Evolutionary conservation across 75 land plant species (phyloP).

Genomic region (Picea glauca): DNA sequence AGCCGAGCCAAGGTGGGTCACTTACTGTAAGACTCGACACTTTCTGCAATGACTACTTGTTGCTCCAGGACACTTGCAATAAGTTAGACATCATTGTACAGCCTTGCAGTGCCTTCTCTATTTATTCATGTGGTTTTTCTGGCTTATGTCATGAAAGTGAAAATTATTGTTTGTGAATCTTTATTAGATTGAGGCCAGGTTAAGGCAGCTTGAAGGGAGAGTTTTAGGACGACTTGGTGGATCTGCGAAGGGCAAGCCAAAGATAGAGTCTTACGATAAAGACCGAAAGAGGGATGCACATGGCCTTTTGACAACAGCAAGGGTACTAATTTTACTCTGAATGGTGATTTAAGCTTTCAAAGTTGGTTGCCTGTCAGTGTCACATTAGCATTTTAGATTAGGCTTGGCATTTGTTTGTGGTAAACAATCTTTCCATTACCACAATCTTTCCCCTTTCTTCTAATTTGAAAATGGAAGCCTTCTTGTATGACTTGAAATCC

Average conservation of each 20-base stretch:
- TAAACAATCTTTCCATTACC: too few relatives aligned
- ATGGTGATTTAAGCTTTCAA: too few relatives aligned
- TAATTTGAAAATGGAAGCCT: too few relatives aligned
- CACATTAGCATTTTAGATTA: too few relatives aligned
- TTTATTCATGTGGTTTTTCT: neutral
- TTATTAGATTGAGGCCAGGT: slow-evolving; percentile 79
- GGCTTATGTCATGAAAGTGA: neutral
- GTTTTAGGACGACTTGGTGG: slow-evolving; percentile 76
- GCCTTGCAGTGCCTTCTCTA: neutral
- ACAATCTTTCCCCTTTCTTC: too few relatives aligned
- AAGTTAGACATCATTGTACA: neutral
- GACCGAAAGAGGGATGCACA: slow-evolving; percentile 76
- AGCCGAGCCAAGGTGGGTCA: slow-evolving; percentile 68
- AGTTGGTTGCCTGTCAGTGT: too few relatives aligned
- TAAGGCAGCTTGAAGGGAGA: slow-evolving; percentile 83
- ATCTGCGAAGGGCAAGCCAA: slow-evolving; percentile 82
- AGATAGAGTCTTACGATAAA: slow-evolving; percentile 84
- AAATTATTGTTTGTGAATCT: neutral
- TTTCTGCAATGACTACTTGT: neutral
- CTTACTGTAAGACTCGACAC: too few relatives aligned
- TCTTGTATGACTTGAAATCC: too few relatives aligned
- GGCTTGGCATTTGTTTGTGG: too few relatives aligned
- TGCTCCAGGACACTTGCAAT: neutral
- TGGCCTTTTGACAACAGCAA: slow-evolving; percentile 77
- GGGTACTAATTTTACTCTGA: slow-evolving; percentile 44